Evolutionary conservation across 2,329 filamentous ascomycete genomes (phyloP), one percentile per base, ranked within the genome.

Genomic region (Cercospora sp.): DNA sequence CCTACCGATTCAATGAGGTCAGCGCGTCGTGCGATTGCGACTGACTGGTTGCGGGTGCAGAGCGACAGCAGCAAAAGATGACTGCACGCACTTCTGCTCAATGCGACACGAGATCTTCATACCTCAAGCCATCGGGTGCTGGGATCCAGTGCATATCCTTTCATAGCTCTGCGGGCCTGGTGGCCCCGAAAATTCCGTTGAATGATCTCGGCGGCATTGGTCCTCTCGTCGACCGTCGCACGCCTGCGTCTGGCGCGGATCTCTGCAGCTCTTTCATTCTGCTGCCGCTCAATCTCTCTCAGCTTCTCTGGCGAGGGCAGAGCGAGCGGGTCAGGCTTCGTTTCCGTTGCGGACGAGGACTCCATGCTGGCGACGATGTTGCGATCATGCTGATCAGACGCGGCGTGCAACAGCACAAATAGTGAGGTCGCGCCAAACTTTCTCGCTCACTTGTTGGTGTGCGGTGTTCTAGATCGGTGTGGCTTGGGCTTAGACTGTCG

Each of bases 181-280:
- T 96, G 92, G 5, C 92, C 92, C 36, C 93, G 86, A 77, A 93
- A 96, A 28, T 89, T 90, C 72, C 89, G 88, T 74, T 80, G 78
- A 23, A 80, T 79, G 63, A 78, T 63, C 68, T 74, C 65, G 6
- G 78, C 78, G 26, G 78, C 77, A 48, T 73, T 68, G 16, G 61
- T 60, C 48, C 65, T 59, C 33, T 71, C 69, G 26, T 69, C 71
- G 6, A 63, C 36, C 12, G 28, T 63, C 62, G 63, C 64, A 36
- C 48, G 48, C 51, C 48, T 62, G n/a, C 64, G 65, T 53, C 67
- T 58, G 31, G 68, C 75, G 5, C 70, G 68, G 18, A 75, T 77
- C 55, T 75, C 71, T 20, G 66, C 60, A 12, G 72, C 75, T 10
- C 73, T 71, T 40, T 69, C 75, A 66, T 79, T 74, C 68, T 80